Evolutionary conservation across 495 filamentous ascomycete genomes (phyloP).

Genomic region (Xylaria grammica): DNA sequence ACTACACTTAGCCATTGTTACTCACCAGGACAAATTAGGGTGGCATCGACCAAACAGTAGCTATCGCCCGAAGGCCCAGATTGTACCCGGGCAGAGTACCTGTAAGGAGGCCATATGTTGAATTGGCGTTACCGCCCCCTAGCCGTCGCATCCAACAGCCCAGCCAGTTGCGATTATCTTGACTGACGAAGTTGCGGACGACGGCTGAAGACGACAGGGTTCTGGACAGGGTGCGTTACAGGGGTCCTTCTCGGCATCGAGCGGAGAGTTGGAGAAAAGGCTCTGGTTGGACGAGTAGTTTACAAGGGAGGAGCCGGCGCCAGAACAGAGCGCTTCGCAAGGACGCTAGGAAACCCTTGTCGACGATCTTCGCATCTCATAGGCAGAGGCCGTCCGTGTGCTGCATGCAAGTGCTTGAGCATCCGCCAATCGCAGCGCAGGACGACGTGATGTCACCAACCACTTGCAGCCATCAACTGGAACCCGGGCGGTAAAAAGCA

Average conservation of each 20-base stretch:
- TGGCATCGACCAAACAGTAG: not conserved
- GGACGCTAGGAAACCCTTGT: slow-evolving; percentile 27
- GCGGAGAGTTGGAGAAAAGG: slow-evolving; percentile 30
- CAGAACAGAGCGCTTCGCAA: slow-evolving; percentile 32
- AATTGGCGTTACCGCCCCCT: slow-evolving; percentile 10
- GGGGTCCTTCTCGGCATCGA: slow-evolving; percentile 26
- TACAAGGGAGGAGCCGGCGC: slow-evolving; percentile 29
- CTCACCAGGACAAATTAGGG: not conserved
- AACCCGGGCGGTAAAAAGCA: slow-evolving; percentile 40
- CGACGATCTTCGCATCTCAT: slow-evolving; percentile 35
- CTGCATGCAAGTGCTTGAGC: slow-evolving; percentile 33
- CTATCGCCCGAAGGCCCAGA: not conserved
- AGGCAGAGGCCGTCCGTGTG: slow-evolving; percentile 31
- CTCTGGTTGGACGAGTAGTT: slow-evolving; percentile 30
- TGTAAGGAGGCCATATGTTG: not conserved
- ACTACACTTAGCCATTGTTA: not conserved
- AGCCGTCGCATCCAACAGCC: not conserved
- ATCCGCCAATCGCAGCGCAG: slow-evolving; percentile 29
- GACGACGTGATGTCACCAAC: slow-evolving; percentile 34
- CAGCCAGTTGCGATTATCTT: slow-evolving; percentile 6
- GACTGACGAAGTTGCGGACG: slow-evolving; percentile 35
- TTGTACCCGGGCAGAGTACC: no score
- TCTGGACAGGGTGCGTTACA: not conserved
- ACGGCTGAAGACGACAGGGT: not conserved
- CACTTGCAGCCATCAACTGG: slow-evolving; percentile 35